Base-by-base conservation (phyloP, 495 filamentous ascomycete genomes). In the Neurospora hispaniola region DNA sequence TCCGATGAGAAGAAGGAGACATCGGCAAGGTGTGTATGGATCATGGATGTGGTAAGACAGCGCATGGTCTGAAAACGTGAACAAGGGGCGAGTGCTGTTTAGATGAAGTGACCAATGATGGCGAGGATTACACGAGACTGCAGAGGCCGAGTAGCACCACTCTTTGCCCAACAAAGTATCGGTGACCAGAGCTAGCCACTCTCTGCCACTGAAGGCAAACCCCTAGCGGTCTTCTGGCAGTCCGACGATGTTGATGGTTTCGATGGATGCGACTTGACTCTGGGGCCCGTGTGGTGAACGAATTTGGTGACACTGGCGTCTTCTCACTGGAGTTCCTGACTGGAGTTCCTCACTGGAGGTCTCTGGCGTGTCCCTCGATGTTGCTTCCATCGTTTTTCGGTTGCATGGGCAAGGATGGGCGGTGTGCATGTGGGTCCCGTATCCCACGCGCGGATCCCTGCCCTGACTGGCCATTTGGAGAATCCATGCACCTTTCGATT, bases 91-190 rank as follows among this genome's bases (percentile, higher is more conserved):
- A 78, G 75, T 79, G 78, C 76, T 79, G 76, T 77, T 80, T 83
- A 84, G 78, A 84, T 84, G 82, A 84, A 82, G 71, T 80, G 81
- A 74, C 84, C 84, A 86, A 85, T 85, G 78, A 78, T 75, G 74
- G 77, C 73, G 40, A 70, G 27, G 31, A 42, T 42, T 42, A 69
- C 41, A 68, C 54, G 35, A 70, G 27, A 35, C 41, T 42, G 73
- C 38, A 68, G 70, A 74, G 75, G 69, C 79, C 77, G 74, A 81
- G 78, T 77, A 80, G 66, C 78, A 81, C 74, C 59, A 74, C 75
- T 73, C 69, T 74, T 82, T 80, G 82, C 84, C 76, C 82, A 85
- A 78, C 68, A 79, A 81, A 83, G 77, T 81, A 79, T 80, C 76
- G 80, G 77, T 73, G 74, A 73, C 82, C 83, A 83, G 80, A 74